These are phyloP conservation scores for Chlorella sp. DNA, from an alignment of 139 green algal genomes.

Conservation along the genomic window DNA sequence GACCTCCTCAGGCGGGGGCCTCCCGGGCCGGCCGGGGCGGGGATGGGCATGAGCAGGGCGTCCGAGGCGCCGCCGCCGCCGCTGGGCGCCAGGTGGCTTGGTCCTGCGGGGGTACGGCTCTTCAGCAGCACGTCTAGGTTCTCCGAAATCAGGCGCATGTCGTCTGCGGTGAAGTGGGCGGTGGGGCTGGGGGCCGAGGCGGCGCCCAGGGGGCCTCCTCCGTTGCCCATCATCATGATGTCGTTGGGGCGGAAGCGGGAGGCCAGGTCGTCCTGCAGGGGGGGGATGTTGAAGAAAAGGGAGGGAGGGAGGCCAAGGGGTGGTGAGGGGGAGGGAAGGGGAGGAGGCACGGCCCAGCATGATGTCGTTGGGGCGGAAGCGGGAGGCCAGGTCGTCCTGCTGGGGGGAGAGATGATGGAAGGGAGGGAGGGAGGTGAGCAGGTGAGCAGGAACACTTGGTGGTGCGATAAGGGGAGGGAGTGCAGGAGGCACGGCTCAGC, in stretches of 20 bases:
- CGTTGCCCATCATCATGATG: too few species aligned
- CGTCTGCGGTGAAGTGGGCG: not conserved
- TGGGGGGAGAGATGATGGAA: too few species aligned
- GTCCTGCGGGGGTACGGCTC: not conserved
- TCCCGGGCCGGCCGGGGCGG: not conserved
- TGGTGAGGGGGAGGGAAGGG: not conserved
- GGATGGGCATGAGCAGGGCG: not conserved
- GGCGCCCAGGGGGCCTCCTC: too few species aligned
- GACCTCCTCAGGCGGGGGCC: not conserved
- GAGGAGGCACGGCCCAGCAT: too few species aligned
- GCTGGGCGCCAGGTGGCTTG: not conserved
- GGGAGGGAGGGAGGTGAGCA: too few species aligned
- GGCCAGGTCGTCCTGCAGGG: not conserved
- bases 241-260: not conserved
- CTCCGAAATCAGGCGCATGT: slow-evolving; percentile 6
- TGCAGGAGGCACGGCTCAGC: too few species aligned
- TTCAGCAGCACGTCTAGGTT: slow-evolving; percentile 31
- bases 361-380: too few species aligned
- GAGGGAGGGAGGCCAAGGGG: too few species aligned
- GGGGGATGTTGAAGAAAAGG: too few species aligned
- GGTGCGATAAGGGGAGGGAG: too few species aligned
- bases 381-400: not conserved
- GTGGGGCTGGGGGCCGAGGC: not conserved
- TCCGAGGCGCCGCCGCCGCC: not conserved
- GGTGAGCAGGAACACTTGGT: too few species aligned